A percentile compares a stretch with the other conserved stretches of the same genome.
Evolutionary conservation across 73 alveolate species (phyloP).

Genomic region (Uronychia setigera): DNA sequence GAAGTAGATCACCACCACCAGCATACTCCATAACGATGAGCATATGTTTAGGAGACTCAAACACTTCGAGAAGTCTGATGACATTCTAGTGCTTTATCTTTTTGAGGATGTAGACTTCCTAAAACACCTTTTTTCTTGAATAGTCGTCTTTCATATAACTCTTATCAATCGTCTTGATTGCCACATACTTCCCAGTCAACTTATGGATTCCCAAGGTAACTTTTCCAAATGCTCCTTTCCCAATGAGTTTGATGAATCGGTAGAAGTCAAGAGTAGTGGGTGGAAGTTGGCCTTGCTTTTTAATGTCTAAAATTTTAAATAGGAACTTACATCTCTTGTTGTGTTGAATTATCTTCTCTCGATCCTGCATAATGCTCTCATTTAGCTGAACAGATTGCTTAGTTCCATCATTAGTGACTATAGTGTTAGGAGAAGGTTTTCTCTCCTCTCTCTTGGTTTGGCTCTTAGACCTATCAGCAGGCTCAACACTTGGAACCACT

Average conservation of each 20-base stretch:
- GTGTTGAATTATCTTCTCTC: constrained; percentile 50
- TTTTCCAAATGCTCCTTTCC: constrained; percentile 80
- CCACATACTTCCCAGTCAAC: constrained; percentile 74
- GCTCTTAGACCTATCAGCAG: background rate
- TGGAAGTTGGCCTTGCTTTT: constrained; percentile 31
- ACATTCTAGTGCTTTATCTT: constrained; percentile 62
- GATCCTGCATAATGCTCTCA: constrained; percentile 21
- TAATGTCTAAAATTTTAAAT: background rate
- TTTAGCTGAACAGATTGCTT: background rate
- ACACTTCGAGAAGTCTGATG: constrained; percentile 71
- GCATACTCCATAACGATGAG: constrained; percentile 73
- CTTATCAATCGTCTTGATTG: constrained; percentile 70
- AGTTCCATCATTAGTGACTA: background rate
- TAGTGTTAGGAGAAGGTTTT: background rate
- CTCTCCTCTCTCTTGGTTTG: background rate
- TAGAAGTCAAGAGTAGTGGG: constrained; percentile 54
- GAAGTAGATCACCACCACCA: constrained; percentile 73
- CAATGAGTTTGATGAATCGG: constrained; percentile 57
- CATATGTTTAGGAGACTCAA: constrained; percentile 67
- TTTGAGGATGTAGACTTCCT: constrained; percentile 56
- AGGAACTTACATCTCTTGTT: constrained; percentile 16
- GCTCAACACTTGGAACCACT: background rate
- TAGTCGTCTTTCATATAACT: constrained; percentile 62
- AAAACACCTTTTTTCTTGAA: constrained; percentile 52
- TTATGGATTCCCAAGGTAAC: constrained; percentile 72